Conservation (phyloP, 192 early-diverging fungal genomes). For the Kickxella alabastrina region DNA sequence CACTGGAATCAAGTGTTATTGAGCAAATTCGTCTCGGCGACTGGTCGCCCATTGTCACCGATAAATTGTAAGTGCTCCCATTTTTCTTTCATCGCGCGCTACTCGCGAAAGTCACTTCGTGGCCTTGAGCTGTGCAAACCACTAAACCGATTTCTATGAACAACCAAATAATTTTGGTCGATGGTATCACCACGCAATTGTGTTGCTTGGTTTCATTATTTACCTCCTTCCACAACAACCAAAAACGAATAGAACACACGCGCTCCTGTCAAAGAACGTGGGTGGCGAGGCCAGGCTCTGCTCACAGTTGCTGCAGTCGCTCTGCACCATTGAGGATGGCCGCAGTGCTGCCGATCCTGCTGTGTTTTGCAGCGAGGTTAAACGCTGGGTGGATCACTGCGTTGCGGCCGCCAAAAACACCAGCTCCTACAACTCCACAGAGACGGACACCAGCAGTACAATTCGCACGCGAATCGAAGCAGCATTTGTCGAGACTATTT, state of each 20-base stretch:
- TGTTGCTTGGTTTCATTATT: not conserved
- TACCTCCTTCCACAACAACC: no score
- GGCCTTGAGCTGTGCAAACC: no score
- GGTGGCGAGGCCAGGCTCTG: constrained; percentile 19
- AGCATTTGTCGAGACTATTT: constrained; percentile 37
- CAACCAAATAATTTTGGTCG: no score
- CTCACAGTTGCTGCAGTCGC: constrained; percentile 27
- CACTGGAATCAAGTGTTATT: constrained; percentile 19
- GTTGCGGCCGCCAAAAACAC: constrained; percentile 24
- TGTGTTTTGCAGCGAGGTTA: constrained; percentile 15
- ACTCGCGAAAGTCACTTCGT: no score
- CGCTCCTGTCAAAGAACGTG: constrained; percentile 14
- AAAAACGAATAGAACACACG: constrained; percentile 42
- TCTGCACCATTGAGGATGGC: constrained; percentile 7
- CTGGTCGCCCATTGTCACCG: constrained; percentile 33
- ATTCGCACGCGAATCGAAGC: constrained; percentile 18
- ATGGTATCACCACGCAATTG: no score
- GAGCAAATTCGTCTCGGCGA: constrained; percentile 34
- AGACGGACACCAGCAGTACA: constrained; percentile 2
- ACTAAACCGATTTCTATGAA: no score
- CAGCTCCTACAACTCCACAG: not conserved
- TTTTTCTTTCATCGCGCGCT: not conserved
- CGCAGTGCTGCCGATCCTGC: constrained; percentile 4
- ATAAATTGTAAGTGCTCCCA: constrained; percentile 30
- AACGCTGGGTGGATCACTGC: constrained; percentile 31